Evolutionary conservation across 192 early-diverging fungal species (phyloP).

Genomic region (Dimargaris xerosporica): DNA sequence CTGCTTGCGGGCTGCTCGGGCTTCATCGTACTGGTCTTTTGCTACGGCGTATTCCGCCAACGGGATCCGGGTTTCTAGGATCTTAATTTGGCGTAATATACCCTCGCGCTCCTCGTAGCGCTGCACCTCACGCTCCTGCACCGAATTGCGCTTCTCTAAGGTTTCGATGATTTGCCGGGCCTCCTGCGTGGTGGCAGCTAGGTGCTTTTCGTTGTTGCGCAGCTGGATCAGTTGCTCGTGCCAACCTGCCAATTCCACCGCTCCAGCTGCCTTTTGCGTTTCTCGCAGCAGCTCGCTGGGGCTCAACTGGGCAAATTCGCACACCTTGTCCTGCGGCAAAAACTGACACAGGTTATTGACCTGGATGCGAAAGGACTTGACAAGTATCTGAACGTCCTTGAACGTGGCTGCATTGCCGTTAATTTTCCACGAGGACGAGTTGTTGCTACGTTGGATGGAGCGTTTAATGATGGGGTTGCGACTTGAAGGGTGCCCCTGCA

Average conservation of each 20-base stretch:
- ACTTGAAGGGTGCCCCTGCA: slow-evolving; percentile 32
- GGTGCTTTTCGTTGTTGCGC: slow-evolving; percentile 33
- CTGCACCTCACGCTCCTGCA: slow-evolving; percentile 60
- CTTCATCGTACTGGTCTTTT: slow-evolving; percentile 34
- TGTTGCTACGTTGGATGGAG: slow-evolving; percentile 41
- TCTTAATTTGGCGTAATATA: slow-evolving; percentile 39
- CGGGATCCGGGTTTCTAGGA: slow-evolving; percentile 43
- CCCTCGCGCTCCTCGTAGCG: slow-evolving; percentile 55
- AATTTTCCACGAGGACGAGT: slow-evolving; percentile 60
- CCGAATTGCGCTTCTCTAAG: slow-evolving; percentile 49
- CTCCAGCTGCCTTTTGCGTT: slow-evolving; percentile 75
- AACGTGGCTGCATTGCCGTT: slow-evolving; percentile 50
- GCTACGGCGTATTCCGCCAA: slow-evolving; percentile 42
- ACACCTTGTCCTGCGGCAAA: slow-evolving; percentile 88
- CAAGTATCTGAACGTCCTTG: slow-evolving; percentile 45
- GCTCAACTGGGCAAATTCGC: slow-evolving; percentile 80
- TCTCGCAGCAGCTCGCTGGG: slow-evolving; percentile 59
- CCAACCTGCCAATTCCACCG: slow-evolving; percentile 37
- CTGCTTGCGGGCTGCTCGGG: slow-evolving; percentile 24
- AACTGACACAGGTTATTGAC: slow-evolving; percentile 97
- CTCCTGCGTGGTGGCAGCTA: slow-evolving; percentile 26
- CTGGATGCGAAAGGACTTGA: slow-evolving; percentile 61
- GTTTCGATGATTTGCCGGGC: slow-evolving; percentile 39
- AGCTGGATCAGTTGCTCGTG: slow-evolving; percentile 50
- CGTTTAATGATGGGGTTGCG: slow-evolving; percentile 41